A percentile compares a stretch with the other conserved stretches of the same genome.
Evolutionary conservation across 495 filamentous ascomycete species (phyloP).

Genomic region (Neurospora hispaniola): DNA sequence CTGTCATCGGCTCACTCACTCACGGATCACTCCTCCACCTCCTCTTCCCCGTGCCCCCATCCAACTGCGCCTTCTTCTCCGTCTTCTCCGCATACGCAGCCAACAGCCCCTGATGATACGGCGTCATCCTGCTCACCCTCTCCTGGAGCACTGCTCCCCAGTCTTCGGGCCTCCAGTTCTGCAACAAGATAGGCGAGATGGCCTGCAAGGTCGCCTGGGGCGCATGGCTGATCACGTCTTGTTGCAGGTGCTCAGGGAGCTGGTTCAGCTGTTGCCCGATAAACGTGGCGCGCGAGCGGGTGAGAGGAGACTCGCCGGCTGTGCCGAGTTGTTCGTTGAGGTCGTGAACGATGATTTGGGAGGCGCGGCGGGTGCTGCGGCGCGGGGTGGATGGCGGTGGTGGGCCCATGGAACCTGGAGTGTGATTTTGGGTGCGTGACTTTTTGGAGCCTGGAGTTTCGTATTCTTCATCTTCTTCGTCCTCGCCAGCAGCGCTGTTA

Average conservation of each 20-base stretch:
- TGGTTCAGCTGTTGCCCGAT: neutral
- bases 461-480: neutral
- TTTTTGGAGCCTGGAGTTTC: neutral
- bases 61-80: neutral
- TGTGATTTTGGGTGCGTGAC: neutral
- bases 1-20: neutral
- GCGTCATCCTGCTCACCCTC: neutral
- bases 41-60: neutral
- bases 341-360: neutral
- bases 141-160: neutral
- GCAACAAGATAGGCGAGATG: neutral
- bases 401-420: too few relatives aligned
- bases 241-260: neutral
- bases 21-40: neutral
- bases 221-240: neutral
- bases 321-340: neutral
- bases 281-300: neutral
- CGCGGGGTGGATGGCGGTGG: neutral
- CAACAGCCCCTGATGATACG: neutral
- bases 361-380: neutral
- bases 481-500: neutral
- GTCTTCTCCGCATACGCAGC: neutral
- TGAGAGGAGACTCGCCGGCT: neutral
- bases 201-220: neutral
- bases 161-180: neutral